These are phyloP conservation scores for Tulasnella sp. DNA, from an alignment of 768 basidiomycete species.

Conservation along the genomic window DNA sequence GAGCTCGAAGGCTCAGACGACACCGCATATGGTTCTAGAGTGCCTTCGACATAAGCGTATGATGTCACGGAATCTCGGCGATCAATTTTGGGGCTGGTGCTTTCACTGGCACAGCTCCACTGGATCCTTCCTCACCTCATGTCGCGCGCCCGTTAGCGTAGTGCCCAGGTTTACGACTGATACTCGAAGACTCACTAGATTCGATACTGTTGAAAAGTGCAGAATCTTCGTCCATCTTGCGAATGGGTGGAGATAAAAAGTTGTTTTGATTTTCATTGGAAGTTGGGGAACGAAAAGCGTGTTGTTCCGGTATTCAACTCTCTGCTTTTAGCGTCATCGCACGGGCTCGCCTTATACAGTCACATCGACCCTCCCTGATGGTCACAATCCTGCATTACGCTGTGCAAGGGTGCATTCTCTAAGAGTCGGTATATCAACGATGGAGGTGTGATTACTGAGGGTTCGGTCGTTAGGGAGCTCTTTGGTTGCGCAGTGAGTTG, in stretches of 20 bases:
- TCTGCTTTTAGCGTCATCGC: too few species aligned
- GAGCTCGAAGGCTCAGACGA: neutral
- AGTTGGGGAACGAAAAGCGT: neutral
- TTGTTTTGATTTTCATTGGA: neutral
- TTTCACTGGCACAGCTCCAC: neutral
- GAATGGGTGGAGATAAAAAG: neutral
- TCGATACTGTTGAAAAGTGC: neutral
- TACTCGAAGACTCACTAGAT: neutral
- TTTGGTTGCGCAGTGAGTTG: neutral
- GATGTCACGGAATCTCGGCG: neutral
- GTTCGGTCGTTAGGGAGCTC: neutral
- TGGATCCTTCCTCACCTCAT: neutral
- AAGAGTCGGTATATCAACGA: too few species aligned
- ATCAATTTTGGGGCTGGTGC: neutral
- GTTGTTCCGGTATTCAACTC: neutral
- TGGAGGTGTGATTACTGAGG: neutral
- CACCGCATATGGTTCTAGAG: neutral
- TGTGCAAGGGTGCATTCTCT: too few species aligned
- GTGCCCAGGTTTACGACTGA: neutral
- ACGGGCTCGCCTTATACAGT: neutral
- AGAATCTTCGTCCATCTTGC: neutral
- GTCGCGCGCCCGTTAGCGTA: neutral
- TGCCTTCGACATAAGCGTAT: neutral
- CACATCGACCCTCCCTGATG: too few species aligned
- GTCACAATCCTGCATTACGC: too few species aligned